phyloP scores from a whole-genome alignment of 768 basidiomycete species.

The Suillus bovinus region DNA sequence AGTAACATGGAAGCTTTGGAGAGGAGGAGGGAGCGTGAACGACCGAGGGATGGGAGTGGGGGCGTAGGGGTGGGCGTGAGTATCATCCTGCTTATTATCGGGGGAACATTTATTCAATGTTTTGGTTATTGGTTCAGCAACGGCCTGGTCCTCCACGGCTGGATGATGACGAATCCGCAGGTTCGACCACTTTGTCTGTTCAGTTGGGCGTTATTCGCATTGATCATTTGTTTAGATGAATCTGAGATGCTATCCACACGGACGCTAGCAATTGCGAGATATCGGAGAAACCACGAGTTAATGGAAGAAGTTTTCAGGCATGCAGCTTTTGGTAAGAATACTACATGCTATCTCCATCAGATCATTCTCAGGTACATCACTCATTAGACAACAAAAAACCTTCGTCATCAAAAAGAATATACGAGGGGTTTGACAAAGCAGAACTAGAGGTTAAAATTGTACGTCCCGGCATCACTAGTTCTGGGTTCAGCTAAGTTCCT shows the following conservation, averaged over 20 bases:
- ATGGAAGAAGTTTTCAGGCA: slow-evolving; percentile 82
- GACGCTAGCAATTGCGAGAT: slow-evolving; percentile 69
- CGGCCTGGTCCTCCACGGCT: slow-evolving; percentile 33
- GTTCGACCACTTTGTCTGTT: slow-evolving; percentile 30
- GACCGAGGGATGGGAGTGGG: slow-evolving; percentile 47
- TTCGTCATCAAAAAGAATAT: slow-evolving; percentile 44
- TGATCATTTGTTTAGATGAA: slow-evolving; percentile 47
- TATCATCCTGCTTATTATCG: slow-evolving; percentile 7
- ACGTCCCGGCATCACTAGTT: slow-evolving; percentile 21
- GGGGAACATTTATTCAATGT: neutral
- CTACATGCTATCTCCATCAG: neutral
- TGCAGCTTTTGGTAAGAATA: slow-evolving; percentile 57
- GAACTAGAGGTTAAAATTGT: slow-evolving; percentile 62
- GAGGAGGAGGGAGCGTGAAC: slow-evolving; percentile 59
- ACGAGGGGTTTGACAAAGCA: slow-evolving; percentile 58
- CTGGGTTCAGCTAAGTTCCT: neutral
- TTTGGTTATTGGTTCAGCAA: slow-evolving; percentile 19
- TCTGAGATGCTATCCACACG: slow-evolving; percentile 71
- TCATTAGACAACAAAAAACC: slow-evolving; percentile 45
- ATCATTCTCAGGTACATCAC: slow-evolving; percentile 19
- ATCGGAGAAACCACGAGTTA: slow-evolving; percentile 78
- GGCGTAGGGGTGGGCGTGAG: slow-evolving; percentile 41
- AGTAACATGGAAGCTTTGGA: slow-evolving; percentile 72
- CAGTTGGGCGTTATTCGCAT: neutral
- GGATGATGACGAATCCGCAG: slow-evolving; percentile 69